These are phyloP conservation scores for Lipomyces starkeyi DNA, from an alignment of 805 yeast genomes.

Conservation along the genomic window DNA sequence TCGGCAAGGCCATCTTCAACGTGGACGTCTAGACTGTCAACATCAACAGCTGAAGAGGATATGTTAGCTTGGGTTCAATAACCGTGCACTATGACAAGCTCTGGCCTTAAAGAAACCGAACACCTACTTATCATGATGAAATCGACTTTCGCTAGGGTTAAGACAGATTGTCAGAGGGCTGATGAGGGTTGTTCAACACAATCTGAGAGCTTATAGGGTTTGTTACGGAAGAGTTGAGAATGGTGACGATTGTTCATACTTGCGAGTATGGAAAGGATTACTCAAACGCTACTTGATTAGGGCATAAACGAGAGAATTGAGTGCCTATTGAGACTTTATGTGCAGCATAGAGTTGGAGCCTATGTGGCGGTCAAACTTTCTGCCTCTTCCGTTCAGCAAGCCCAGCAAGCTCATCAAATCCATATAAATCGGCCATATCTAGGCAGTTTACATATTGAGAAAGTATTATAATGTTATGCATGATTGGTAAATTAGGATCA, in stretches of 20 bases:
- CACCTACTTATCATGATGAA: slow-evolving; percentile 5
- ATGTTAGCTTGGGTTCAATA: not conserved
- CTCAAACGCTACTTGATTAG: not conserved
- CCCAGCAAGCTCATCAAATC: too few species aligned
- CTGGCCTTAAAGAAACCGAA: not conserved
- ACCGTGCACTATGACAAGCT: not conserved
- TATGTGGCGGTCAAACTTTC: not conserved
- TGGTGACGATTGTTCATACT: not conserved
- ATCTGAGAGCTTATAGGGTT: slow-evolving; percentile 1
- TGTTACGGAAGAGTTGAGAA: not conserved
- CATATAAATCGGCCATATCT: too few species aligned
- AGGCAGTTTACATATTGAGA: too few species aligned
- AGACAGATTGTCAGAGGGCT: not conserved
- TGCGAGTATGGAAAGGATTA: not conserved
- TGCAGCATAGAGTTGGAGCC: not conserved
- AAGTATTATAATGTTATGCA: too few species aligned
- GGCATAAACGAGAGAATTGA: not conserved
- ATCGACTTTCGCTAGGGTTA: not conserved
- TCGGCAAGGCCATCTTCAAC: not conserved
- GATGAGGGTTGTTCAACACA: slow-evolving; percentile 5
- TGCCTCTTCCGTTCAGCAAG: too few species aligned
- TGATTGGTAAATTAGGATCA: too few species aligned
- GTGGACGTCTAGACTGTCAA: slow-evolving; percentile 13
- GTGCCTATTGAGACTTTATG: not conserved
- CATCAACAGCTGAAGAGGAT: slow-evolving; percentile 8